Conservation (phyloP, 306 rosid species). For the Vigna nakashimae region DNA sequence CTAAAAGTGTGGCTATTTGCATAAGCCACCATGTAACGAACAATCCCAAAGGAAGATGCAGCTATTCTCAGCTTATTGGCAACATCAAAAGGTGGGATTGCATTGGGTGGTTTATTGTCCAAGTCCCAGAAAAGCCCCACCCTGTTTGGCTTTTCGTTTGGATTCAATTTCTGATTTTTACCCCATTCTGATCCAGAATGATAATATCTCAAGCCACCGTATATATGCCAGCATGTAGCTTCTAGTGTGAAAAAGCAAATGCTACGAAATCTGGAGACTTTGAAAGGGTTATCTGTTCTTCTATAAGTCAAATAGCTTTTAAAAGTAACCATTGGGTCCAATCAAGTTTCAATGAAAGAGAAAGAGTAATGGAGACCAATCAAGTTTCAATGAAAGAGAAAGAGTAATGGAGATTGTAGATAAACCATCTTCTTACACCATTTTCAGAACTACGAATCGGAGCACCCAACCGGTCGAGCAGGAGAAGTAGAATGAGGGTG, state of each 20-base stretch:
- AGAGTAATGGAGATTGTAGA: conserved; percentile 6
- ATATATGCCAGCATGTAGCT: not conserved
- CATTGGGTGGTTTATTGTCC: conserved; percentile 80
- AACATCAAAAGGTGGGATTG: conserved; percentile 71
- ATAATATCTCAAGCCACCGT: conserved; percentile 34
- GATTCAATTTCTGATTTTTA: conserved; percentile 24
- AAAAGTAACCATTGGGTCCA: conserved; percentile 21
- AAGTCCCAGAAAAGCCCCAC: conserved; percentile 92
- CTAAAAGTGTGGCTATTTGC: conserved; percentile 64
- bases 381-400: conserved; percentile 6
- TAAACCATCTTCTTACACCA: not conserved
- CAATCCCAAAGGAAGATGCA: conserved; percentile 72
- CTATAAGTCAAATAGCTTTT: conserved; percentile 9
- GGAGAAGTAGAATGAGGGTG: conserved; percentile 19
- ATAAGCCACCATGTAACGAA: conserved; percentile 75
- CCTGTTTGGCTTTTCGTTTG: conserved; percentile 42
- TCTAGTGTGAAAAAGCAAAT: conserved; percentile 25
- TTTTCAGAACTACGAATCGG: conserved; percentile 7
- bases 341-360: conserved; percentile 4
- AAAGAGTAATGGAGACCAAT: conserved; percentile 7
- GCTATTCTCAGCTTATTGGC: conserved; percentile 73
- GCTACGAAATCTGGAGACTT: conserved; percentile 48
- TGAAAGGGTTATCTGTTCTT: conserved; percentile 18
- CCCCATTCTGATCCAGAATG: conserved; percentile 44
- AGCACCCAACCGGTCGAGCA: conserved; percentile 15